phyloP scores from a whole-genome alignment of 2,329 filamentous ascomycete genomes.

The Saccharata proteae region DNA sequence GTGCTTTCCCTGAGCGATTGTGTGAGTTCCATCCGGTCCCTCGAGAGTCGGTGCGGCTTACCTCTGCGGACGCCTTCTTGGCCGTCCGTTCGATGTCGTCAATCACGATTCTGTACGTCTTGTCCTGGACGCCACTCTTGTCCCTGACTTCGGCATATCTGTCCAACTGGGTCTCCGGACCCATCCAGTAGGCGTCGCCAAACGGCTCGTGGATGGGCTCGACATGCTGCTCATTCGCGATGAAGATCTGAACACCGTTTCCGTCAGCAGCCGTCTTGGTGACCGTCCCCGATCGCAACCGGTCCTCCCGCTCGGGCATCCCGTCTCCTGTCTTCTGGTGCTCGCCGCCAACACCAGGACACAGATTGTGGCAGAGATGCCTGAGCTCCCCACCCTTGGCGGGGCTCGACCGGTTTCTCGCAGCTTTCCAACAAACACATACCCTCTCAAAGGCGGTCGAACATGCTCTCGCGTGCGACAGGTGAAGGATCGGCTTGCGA shows the following conservation, averaged over 20 bases:
- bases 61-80: no score
- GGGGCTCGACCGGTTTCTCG: no score
- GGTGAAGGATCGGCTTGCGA: not conserved
- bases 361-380: no score
- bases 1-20: conserved; percentile 1
- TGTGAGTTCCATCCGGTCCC: no score
- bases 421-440: no score
- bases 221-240: not conserved
- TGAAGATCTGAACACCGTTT: conserved; percentile 1
- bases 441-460: conserved; percentile 1
- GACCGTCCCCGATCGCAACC: no score
- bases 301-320: no score
- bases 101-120: not conserved
- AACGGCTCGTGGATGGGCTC: not conserved
- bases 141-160: not conserved
- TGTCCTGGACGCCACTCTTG: not conserved
- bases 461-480: not conserved
- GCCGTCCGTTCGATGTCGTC: not conserved
- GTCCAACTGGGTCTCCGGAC: not conserved
- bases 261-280: no score
- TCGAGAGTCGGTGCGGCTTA: no score
- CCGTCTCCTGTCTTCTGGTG: no score
- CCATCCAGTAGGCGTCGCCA: not conserved
- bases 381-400: no score
- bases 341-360: no score